These are phyloP conservation scores for Apiospora marii DNA, from an alignment of 2,329 filamentous ascomycete genomes.

Conservation along the genomic window DNA sequence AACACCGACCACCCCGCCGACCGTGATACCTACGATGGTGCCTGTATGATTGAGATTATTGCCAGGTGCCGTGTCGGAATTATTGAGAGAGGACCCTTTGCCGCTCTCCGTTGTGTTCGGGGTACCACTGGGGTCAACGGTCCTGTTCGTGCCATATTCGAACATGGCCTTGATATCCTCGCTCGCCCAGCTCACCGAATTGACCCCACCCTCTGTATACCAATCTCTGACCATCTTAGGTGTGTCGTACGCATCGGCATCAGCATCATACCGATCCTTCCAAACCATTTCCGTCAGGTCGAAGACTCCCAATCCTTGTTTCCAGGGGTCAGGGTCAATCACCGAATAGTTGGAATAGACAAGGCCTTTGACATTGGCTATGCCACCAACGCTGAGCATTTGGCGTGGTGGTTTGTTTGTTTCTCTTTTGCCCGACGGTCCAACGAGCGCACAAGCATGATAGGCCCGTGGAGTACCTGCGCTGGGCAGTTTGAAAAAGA, in stretches of 20 bases:
- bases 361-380: too few relatives aligned
- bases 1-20: not conserved
- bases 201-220: not conserved
- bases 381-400: constrained; percentile 26
- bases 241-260: constrained; percentile 22
- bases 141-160: not conserved
- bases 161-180: not conserved
- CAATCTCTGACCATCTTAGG: constrained; percentile 15
- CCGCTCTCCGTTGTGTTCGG: not conserved
- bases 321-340: constrained; percentile 21
- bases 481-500: constrained; percentile 24
- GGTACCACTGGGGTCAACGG: not conserved
- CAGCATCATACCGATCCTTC: constrained; percentile 23
- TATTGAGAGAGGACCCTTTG: not conserved
- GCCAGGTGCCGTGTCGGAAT: not conserved
- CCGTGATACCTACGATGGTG: not conserved
- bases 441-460: constrained; percentile 21
- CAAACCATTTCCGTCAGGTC: constrained; percentile 24
- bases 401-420: too few relatives aligned
- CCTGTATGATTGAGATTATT: not conserved
- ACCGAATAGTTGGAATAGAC: too few relatives aligned
- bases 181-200: not conserved
- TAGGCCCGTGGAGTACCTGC: not conserved
- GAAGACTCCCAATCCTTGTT: constrained; percentile 23
- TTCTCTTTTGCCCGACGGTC: too few relatives aligned